Base-by-base conservation (phyloP, 2,329 filamentous ascomycete genomes). In the Daldinia eschscholtzii region DNA sequence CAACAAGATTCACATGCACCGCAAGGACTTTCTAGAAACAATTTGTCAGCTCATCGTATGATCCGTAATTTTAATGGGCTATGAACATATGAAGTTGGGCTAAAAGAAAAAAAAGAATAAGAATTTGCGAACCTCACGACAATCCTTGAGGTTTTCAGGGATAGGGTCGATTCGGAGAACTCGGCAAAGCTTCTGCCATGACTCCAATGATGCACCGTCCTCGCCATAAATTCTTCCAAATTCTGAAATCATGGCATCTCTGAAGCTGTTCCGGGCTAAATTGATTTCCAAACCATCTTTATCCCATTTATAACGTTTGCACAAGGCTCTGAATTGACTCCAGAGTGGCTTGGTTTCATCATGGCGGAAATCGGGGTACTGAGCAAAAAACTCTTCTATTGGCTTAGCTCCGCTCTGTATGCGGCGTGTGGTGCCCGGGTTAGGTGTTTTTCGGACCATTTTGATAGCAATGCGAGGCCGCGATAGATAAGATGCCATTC, bases 121-220 rank as follows among this genome's bases (percentile, higher is more conserved):
- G n/a, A 23, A 23, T 6, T 20, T 10, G 42, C 44, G 13, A 50
- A 50, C 44, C 44, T 50, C 15, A 1, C 12, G 44, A 26, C 44
- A 50, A 9, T 10, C 13, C 3, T n/a, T 3, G 23, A 50, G 12
- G 0, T 28, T 13, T 3, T 50, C 23, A 15, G 44, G 44, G 6
- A 50, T 20, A 3, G 23, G 44, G 23, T 6, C 0, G n/a, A 50
- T 30, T 9, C 7, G 1, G 26, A 50, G 23, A 15, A 30, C 13
- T 3, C 12, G 44, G 28, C 44, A 50, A n/a, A 50, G 44, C 23
- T 50, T 50, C 26, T 50, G 44, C 44, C 44, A 50, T 9, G 44
- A 50, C 5, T 12, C 15, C 26, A 50, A 28, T 15, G 44, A 50
- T 28, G 44, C 15, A 7, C 23, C 28, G 4, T 50, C 26, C 5